Evolutionary conservation across 2,329 filamentous ascomycete species (phyloP), one percentile per base, ranked within the genome.

Genomic region (Cadophora luteo-olivacea): DNA sequence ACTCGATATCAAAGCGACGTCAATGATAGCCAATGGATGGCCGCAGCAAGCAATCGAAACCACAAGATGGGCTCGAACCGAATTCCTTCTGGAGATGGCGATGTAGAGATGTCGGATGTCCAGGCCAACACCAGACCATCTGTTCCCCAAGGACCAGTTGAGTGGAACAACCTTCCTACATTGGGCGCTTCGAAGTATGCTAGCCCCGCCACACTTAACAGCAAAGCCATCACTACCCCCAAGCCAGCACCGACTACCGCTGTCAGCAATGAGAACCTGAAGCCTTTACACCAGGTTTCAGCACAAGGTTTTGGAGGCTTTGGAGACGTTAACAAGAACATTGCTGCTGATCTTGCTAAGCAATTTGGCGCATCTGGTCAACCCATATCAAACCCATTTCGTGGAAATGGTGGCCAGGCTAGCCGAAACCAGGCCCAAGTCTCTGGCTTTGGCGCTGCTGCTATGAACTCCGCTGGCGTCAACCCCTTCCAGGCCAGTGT

Each of bases 101-200:
- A 60, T 36, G 57, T 60, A 19, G 57, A 60, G 57, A 60, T 60
- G 57, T 41, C 33, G 22, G 57, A 60, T 45, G 12, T 38, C n/a
- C 57, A 38, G 19, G 33, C 36, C 11, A 60, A 41, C 29, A 60
- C 33, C 36, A 22, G 38, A 24, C 16, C 33, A 3, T 45, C 57
- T 45, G 11, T 36, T 4, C 22, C 57, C 25, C 57, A 45, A 45
- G 22, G 33, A 41, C 57, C 57, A 45, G 33, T 60, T 16, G 57
- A 45, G 33, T 60, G 33, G 33, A 41, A 45, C 12, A 41, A 25
- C 24, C 36, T 60, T 22, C 57, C 57, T 5, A 60, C 22, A n/a
- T 29, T 60, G 16, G 38, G 36, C 4, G 38, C 57, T 16, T 45
- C 57, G 7, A 60, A 45, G 22, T 60, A 60, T 60, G 57, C 57